A percentile compares a stretch with the other conserved stretches of the same genome.
These are phyloP conservation scores for Fraxinus platypoda DNA, from an alignment of 305 asterid genomes.

Conservation along the genomic window DNA sequence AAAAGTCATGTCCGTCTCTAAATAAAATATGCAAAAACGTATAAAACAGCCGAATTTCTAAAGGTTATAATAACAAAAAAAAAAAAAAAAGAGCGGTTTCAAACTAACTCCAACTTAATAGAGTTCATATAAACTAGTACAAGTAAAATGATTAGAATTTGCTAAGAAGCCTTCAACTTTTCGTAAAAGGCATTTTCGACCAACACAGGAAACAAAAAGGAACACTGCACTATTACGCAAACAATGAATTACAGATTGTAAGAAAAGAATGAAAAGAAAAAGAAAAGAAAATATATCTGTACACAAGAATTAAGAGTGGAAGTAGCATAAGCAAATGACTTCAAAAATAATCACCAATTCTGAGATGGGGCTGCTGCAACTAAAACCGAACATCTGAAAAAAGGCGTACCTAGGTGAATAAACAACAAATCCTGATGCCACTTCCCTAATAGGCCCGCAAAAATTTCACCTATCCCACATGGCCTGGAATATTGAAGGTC, in stretches of 20 bases:
- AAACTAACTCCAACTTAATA: neutral
- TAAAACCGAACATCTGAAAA: slow-evolving; percentile 18
- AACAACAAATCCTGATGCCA: slow-evolving; percentile 24
- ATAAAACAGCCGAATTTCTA: neutral
- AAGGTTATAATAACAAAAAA: neutral
- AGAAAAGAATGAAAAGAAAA: slow-evolving; percentile 13
- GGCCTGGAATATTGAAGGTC: slow-evolving; percentile 73
- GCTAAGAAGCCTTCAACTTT: neutral
- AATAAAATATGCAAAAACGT: neutral
- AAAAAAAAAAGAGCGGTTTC: neutral
- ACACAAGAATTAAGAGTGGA: slow-evolving; percentile 45
- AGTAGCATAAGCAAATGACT: slow-evolving; percentile 29
- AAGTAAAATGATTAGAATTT: neutral
- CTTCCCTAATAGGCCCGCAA: slow-evolving; percentile 44
- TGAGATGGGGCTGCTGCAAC: slow-evolving; percentile 12
- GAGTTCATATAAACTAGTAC: neutral
- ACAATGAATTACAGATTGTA: slow-evolving; percentile 39
- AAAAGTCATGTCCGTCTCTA: neutral
- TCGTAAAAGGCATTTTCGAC: slow-evolving; percentile 21
- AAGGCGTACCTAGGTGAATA: neutral
- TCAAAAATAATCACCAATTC: slow-evolving; percentile 18
- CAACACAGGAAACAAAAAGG: slow-evolving; percentile 4
- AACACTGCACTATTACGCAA: slow-evolving; percentile 28
- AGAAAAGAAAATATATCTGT: slow-evolving; percentile 35
- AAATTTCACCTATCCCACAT: slow-evolving; percentile 84